Evolutionary conservation across 2,329 filamentous ascomycete species (phyloP), one percentile per base, ranked within the genome.

Genomic region (Cercospora janseana): DNA sequence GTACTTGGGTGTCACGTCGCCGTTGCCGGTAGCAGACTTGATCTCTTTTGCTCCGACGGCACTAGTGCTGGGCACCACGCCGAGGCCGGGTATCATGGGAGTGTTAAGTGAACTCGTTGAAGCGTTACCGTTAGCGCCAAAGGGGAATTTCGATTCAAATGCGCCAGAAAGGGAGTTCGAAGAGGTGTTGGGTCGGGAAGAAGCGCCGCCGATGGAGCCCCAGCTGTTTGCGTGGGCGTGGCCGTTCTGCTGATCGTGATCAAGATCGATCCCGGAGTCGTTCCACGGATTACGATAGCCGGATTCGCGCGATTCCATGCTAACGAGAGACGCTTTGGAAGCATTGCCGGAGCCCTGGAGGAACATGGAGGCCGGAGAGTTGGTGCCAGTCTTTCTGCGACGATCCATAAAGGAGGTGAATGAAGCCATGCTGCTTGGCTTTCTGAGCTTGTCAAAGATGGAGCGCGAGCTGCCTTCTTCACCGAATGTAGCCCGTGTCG

Each of bases 251-350:
- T 72, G 64, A 61, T 96, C 90, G 58, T 95, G 89, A 64, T 96
- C 92, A 60, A 96, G 82, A 69, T 96, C 96, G 67, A 96, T 90
- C 63, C 91, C 92, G 66, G 89, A 95, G 70, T 97, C 92, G 69
- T 96, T 96, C 92, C 92, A 97, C 55, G 91, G 91, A 73, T 96
- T 95, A 71, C 91, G 87, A 70, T 95, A 94, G 61, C 89, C 89
- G 75, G 90, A 95, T 67, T 92, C 87, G 27, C 90, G 90, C 41
- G 91, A 96, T 72, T 97, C 92, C 70, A 96, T 91, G 56, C 90
- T 95, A 61, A 95, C 91, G 60, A 97, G 83, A 26, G 92, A 96
- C 41, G 92, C 93, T 74, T 95, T 96, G 59, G 92, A 96, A 54
- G 91, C 91, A 61, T 86, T 85, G 75, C 92, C 95, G 53, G 92